Evolutionary conservation across 2,329 filamentous ascomycete genomes (phyloP), one percentile per base, ranked within the genome.

Genomic region (Fusarium continuum): DNA sequence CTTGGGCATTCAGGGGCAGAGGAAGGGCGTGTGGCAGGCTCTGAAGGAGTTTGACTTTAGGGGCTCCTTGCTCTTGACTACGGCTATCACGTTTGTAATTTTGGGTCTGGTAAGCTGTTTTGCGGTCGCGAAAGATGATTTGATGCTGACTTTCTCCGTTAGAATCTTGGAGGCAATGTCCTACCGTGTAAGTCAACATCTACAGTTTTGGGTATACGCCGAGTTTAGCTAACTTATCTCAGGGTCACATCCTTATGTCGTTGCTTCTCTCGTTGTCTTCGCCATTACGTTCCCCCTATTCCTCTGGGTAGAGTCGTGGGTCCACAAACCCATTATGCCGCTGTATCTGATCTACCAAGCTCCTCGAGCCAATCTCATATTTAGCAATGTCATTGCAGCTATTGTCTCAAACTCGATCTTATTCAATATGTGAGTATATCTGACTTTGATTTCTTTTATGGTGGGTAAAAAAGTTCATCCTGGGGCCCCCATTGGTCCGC

Each of bases 141-240:
- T 26, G 2, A 20, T 51, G 29, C 55, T 66, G 16, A 63, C 23
- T 8, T 11, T 5, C 19, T 16, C 13, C 43, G 22, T 8, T 43
- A 86, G 81, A 88, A 82, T 52, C 78, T 88, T 4, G 87, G 87
- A 43, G 87, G 87, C n/a, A 89, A 88, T 54, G 76, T 88, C 5
- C 73, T 86, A n/a, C 79, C 84, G 9, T 89, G 82, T 82, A 75
- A 77, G 79, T 73, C n/a, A 6, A 31, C 3, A 26, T 4, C 4
- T 7, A 16, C 4, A 13, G 4, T 4, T 5, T 8, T 9, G 4
- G 7, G 13, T 6, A 11, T 19, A 4, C 17, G 19, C 13, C 6
- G 8, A 17, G 10, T 6, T 16, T 6, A 8, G 48, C 61, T 70
- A n/a, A 67, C 48, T 43, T 25, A 11, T 19, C 8, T 3, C 40